Evolutionary conservation across 345 rosid species (phyloP).

Genomic region (Melaleuca quinquenervia): DNA sequence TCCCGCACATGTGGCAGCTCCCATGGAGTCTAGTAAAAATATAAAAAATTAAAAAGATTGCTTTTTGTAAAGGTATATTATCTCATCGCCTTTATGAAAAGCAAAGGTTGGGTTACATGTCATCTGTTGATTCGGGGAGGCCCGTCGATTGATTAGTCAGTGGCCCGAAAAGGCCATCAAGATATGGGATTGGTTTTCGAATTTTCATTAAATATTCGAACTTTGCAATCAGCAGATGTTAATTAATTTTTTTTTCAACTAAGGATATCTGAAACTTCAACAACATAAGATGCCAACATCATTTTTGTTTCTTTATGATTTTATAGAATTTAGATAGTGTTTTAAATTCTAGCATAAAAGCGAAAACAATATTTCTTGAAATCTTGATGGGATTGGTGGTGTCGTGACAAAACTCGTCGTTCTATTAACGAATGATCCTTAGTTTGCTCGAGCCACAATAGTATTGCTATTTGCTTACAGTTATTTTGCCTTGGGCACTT

Average conservation of each 20-base stretch:
- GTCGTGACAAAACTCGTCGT: background rate
- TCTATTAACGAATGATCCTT: background rate
- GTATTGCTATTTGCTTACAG: background rate
- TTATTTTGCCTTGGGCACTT: background rate
- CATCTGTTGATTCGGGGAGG: background rate
- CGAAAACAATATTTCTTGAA: background rate
- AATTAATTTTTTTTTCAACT: background rate
- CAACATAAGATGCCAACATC: background rate
- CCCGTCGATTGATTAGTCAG: background rate
- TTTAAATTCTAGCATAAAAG: background rate
- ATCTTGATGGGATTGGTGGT: accelerated
- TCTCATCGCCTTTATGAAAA: background rate
- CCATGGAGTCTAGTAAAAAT: background rate
- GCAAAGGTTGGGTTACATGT: background rate
- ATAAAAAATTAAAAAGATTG: background rate
- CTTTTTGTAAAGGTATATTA: background rate
- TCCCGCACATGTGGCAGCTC: background rate
- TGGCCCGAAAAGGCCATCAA: background rate
- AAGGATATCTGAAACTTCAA: background rate
- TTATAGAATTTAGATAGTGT: background rate
- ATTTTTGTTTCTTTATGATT: no score
- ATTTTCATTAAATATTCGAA: no score
- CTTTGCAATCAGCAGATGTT: background rate
- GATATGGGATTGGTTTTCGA: background rate
- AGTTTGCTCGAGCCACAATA: background rate